These are phyloP conservation scores for Aspergillus biplanus DNA, from an alignment of 495 filamentous ascomycete genomes.

Conservation along the genomic window DNA sequence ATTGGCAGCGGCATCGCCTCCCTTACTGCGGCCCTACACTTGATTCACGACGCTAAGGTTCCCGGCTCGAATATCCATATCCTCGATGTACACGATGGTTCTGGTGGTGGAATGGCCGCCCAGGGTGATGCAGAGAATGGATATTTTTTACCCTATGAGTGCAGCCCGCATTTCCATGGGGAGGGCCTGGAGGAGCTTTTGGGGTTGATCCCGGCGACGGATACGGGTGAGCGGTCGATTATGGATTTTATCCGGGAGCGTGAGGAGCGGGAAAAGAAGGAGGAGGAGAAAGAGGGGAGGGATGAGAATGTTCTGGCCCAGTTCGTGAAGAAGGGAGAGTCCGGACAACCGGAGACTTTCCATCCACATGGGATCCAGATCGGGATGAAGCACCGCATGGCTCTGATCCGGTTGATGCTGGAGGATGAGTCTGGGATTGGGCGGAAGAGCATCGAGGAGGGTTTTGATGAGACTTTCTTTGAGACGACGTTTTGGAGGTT, in stretches of 20 bases:
- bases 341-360: conserved; percentile 3
- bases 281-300: neutral
- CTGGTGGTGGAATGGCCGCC: conserved; percentile 38
- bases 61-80: conserved; percentile 40
- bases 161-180: conserved; percentile 41
- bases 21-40: conserved; percentile 40
- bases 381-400: conserved; percentile 26
- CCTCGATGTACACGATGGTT: conserved; percentile 30
- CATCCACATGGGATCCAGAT: conserved; percentile 12
- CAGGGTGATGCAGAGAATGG: conserved; percentile 31
- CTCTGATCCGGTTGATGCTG: conserved; percentile 35
- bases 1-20: conserved; percentile 49
- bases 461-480: conserved; percentile 40
- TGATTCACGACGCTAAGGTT: conserved; percentile 44
- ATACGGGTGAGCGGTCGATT: conserved; percentile 14
- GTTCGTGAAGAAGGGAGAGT: conserved; percentile 4
- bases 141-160: conserved; percentile 34
- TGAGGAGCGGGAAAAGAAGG: conserved; percentile 9
- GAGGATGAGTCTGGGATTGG: conserved; percentile 31
- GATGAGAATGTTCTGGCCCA: neutral
- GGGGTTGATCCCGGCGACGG: conserved; percentile 28
- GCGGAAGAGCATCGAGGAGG: conserved; percentile 35
- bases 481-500: conserved; percentile 42
- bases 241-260: conserved; percentile 23
- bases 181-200: conserved; percentile 40